These are phyloP conservation scores for Teratosphaeria zuluensis DNA, from an alignment of 2,329 filamentous ascomycete species.

Conservation along the genomic window DNA sequence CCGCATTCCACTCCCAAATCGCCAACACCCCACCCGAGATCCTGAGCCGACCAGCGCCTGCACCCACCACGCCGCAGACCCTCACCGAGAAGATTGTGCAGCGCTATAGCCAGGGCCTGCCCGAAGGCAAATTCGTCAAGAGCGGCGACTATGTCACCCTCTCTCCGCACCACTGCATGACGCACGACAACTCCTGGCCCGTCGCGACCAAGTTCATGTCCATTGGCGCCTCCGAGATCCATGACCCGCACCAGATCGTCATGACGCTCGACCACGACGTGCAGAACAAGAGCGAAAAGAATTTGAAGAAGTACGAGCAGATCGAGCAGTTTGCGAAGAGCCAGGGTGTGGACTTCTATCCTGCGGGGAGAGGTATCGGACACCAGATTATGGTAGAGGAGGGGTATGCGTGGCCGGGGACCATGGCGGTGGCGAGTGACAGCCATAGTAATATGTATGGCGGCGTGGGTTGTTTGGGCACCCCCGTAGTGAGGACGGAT, in stretches of 20 bases:
- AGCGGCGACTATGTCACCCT: conserved; percentile 78
- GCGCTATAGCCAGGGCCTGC: conserved; percentile 63
- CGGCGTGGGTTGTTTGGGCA: conserved; percentile 66
- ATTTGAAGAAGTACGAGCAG: conserved; percentile 70
- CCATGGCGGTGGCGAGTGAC: conserved; percentile 69
- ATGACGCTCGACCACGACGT: conserved; percentile 84
- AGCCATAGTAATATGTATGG: conserved; percentile 78
- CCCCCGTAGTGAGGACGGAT: conserved; percentile 76
- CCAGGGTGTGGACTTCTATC: conserved; percentile 70
- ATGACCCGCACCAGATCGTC: conserved; percentile 64
- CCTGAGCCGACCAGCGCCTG: conserved; percentile 50
- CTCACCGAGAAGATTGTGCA: conserved; percentile 92
- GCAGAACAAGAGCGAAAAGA: conserved; percentile 68
- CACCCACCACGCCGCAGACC: conserved; percentile 55
- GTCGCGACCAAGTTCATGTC: conserved; percentile 72
- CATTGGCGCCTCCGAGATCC: conserved; percentile 66
- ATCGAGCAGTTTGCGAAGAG: conserved; percentile 74
- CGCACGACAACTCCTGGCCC: conserved; percentile 75
- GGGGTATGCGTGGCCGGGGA: conserved; percentile 76
- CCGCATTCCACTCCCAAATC: conserved; percentile 56
- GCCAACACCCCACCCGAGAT: conserved; percentile 60
- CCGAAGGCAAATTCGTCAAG: conserved; percentile 63
- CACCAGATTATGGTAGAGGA: conserved; percentile 91
- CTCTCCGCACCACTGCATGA: conserved; percentile 65
- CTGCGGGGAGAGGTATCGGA: conserved; percentile 70